phyloP scores from a whole-genome alignment of 352 stramenopile genomes.

The Globisporangium ultimum region DNA sequence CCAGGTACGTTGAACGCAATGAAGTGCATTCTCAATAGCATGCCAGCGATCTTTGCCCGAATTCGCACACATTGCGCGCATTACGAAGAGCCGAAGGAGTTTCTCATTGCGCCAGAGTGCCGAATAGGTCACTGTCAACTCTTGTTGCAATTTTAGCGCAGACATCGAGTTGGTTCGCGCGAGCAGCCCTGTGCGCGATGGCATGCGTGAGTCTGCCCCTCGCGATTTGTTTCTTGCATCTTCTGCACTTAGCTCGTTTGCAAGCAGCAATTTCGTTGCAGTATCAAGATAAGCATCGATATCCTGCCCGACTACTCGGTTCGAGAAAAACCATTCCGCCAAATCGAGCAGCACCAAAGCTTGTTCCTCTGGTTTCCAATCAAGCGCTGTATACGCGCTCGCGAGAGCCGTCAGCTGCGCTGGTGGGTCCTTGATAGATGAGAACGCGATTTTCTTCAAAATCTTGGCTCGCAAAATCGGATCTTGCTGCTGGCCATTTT shows the following conservation, averaged over 20 bases:
- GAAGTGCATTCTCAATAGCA: conserved; percentile 28
- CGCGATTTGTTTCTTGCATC: neutral
- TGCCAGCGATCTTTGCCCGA: conserved; percentile 32
- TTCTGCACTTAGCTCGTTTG: conserved; percentile 25
- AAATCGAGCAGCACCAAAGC: conserved; percentile 71
- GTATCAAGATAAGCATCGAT: conserved; percentile 51
- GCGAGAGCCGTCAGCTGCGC: conserved; percentile 56
- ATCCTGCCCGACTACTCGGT: conserved; percentile 57
- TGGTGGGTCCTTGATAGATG: conserved; percentile 50
- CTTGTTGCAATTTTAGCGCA: conserved; percentile 4
- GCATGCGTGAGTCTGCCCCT: neutral
- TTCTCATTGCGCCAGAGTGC: conserved; percentile 59
- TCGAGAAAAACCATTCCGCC: conserved; percentile 82
- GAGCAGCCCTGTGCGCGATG: neutral
- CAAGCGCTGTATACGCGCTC: conserved; percentile 55
- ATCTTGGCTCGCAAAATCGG: conserved; percentile 58
- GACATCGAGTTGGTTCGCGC: neutral
- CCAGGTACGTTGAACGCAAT: conserved; percentile 51
- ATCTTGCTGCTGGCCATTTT: conserved; percentile 35
- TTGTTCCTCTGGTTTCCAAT: conserved; percentile 58
- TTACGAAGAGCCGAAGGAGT: conserved; percentile 46
- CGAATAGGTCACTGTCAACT: conserved; percentile 19
- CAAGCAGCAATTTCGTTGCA: conserved; percentile 39
- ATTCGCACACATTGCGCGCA: conserved; percentile 30
- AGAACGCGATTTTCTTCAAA: conserved; percentile 60